These are phyloP conservation scores for Lichtheimia ornata DNA, from an alignment of 371 early-diverging fungal species.

Conservation along the genomic window DNA sequence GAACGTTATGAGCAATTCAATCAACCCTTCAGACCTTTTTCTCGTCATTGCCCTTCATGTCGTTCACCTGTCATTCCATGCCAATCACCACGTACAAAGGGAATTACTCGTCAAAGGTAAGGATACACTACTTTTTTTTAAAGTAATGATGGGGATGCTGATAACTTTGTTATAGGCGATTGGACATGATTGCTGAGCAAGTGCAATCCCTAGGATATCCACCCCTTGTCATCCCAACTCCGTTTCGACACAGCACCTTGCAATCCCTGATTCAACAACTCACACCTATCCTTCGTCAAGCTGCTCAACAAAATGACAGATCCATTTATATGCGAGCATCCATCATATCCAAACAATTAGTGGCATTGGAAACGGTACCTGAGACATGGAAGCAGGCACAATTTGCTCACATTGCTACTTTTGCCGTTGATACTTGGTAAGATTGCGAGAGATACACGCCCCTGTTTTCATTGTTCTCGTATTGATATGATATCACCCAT, in stretches of 20 bases:
- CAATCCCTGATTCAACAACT: conserved; percentile 40
- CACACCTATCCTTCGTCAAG: conserved; percentile 24
- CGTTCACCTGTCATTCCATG: conserved; percentile 45
- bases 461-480: not conserved
- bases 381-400: conserved; percentile 75
- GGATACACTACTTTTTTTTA: too few species aligned
- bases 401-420: conserved; percentile 65
- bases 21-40: conserved; percentile 63
- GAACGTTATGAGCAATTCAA: conserved; percentile 62
- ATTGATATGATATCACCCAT: not conserved
- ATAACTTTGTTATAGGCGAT: not conserved
- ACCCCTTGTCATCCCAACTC: too few species aligned
- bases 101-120: conserved; percentile 32
- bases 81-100: conserved; percentile 31
- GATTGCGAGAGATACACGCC: conserved; percentile 18
- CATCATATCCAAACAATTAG: conserved; percentile 41
- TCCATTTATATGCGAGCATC: conserved; percentile 21
- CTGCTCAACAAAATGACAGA: conserved; percentile 12
- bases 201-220: not conserved
- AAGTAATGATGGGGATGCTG: conserved; percentile 2
- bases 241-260: conserved; percentile 1
- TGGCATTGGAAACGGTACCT: conserved; percentile 58
- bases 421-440: conserved; percentile 62
- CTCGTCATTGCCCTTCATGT: conserved; percentile 56
- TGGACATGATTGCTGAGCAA: not conserved